A percentile compares a stretch with the other conserved stretches of the same genome.
Evolutionary conservation across 441 rosid species (phyloP).

Genomic region (Populus hybrid): DNA sequence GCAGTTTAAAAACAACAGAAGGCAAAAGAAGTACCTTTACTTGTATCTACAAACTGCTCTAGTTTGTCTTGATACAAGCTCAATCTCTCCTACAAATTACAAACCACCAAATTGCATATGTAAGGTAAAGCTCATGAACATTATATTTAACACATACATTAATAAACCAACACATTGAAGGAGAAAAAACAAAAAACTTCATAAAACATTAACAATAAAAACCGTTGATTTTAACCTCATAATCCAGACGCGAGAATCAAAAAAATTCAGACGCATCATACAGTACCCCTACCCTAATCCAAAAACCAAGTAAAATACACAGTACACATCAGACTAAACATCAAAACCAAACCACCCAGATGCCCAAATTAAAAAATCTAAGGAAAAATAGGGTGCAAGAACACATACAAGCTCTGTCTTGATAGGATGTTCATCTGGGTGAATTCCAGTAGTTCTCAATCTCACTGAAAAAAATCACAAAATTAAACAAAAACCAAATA

Average conservation of each 20-base stretch:
- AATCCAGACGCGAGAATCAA: not conserved
- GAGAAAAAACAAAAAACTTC: not conserved
- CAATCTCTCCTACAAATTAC: constrained; percentile 61
- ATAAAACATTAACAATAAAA: not conserved
- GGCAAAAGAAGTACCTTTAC: constrained; percentile 54
- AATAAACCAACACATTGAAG: not conserved
- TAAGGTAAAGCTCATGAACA: not conserved
- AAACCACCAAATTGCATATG: not conserved
- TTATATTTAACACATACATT: constrained; percentile 1
- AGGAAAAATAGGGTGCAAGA: constrained; percentile 7
- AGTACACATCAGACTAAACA: constrained; percentile 10
- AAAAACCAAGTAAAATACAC: not conserved
- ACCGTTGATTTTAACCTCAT: not conserved
- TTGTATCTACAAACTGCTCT: constrained; percentile 47
- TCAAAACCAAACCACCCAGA: not conserved
- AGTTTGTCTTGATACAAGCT: constrained; percentile 68
- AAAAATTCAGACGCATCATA: not conserved
- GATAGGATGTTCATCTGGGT: constrained; percentile 79
- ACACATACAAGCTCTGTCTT: constrained; percentile 84
- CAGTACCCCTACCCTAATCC: not conserved
- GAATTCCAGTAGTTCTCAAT: constrained; percentile 71
- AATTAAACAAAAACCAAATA: constrained; percentile 7
- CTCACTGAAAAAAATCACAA: constrained; percentile 48
- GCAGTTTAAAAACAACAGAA: not conserved
- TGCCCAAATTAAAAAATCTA: not conserved